Conservation (phyloP, 2,329 filamentous ascomycete species). For the Apiospora marii region DNA sequence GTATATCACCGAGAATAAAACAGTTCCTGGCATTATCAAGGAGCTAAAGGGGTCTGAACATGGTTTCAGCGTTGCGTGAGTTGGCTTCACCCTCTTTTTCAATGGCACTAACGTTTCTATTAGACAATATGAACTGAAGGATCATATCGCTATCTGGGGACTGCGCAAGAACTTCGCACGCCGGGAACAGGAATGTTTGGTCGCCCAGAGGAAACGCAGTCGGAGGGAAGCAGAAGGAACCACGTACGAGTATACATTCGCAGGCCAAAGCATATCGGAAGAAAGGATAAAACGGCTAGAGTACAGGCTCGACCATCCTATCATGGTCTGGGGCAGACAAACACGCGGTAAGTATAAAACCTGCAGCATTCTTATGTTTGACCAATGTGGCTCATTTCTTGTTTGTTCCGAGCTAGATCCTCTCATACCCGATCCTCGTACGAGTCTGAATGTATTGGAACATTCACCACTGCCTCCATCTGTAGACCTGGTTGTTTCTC, state of each 20-base stretch:
- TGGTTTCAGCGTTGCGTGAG: background rate
- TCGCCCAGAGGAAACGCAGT: background rate
- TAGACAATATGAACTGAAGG: background rate
- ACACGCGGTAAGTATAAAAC: background rate
- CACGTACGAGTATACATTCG: background rate
- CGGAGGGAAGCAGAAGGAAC: background rate
- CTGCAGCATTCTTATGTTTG: background rate
- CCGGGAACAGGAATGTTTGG: background rate
- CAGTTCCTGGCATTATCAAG: background rate
- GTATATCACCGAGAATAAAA: background rate
- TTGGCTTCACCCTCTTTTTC: background rate
- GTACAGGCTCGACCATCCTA: background rate
- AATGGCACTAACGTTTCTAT: background rate
- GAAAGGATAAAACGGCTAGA: background rate
- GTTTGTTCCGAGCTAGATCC: background rate
- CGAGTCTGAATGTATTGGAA: background rate
- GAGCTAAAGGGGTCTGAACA: background rate
- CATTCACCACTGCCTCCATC: background rate
- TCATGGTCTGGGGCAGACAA: background rate
- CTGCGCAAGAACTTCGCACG: background rate
- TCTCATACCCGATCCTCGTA: background rate
- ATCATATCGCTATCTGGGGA: background rate
- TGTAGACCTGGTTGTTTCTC: background rate
- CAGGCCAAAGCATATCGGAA: background rate
- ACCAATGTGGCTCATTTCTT: background rate